Base-by-base conservation (phyloP, 2,329 filamentous ascomycete genomes). In the Paraconiothyrium brasiliense region DNA sequence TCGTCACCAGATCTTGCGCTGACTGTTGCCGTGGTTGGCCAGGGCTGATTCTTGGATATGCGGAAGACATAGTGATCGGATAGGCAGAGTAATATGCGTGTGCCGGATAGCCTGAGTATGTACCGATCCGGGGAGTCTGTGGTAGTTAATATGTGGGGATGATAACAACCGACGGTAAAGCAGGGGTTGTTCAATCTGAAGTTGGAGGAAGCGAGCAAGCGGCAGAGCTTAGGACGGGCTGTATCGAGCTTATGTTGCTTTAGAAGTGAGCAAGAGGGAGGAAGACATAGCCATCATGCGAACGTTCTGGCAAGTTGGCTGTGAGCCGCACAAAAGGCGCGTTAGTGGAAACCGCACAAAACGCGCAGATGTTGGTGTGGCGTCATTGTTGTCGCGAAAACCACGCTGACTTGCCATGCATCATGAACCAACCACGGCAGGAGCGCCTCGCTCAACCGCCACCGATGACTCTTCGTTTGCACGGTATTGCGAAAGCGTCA, bases 1-100 rank as follows among this genome's bases (percentile, higher is more conserved):
- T 89, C 20, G 69, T 75, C 35, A 71, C 65, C 58, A 63, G 62
- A 34, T 39, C 54, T 44, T 64, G 67, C 58, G 49, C 64, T 48
- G 58, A 62, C 30, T 62, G 59, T 37, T 62, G 54, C 57, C 44
- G 67, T 60, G 63, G 54, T 60, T 46, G 67, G 61, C 44, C 39
- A 43, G 52, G 43, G 48, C 50, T 54, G 4, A 58, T 60, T 44
- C 37, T 62, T 8, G 54, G 39, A 11, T 43, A 16, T 41, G 54
- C 54, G 49, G 61, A 57, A 66, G 66, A 66, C 71, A 65, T 69
- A 54, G 56, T 61, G 46, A 52, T 41, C 24, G 32, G 54, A 46
- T 44, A 54, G 50, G 58, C 58, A 57, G 62, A 63, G 63, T 61
- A 68, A 70, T 70, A 65, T 67, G 20, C 34, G 59, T 37, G 60